phyloP scores from a whole-genome alignment of 129 eudicot genomes.

The Tagetes erecta region DNA sequence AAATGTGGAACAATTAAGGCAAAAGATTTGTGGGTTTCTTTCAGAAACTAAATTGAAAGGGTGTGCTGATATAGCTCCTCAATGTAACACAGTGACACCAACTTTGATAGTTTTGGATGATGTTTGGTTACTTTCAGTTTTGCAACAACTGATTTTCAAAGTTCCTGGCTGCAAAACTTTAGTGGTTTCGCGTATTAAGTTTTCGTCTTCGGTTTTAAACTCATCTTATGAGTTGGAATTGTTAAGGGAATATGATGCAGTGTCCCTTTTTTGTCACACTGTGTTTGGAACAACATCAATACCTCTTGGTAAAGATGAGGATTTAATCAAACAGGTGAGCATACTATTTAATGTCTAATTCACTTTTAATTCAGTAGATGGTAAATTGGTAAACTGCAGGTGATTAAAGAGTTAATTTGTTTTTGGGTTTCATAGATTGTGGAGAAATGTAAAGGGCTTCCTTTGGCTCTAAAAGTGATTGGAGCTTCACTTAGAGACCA shows the following conservation, averaged over 20 bases:
- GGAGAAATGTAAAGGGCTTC: conserved; percentile 83
- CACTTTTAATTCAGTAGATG: not conserved
- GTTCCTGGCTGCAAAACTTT: conserved; percentile 83
- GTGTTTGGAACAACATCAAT: conserved; percentile 60
- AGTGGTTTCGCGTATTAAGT: conserved; percentile 76
- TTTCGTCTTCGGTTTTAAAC: conserved; percentile 51
- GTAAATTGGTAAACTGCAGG: not conserved
- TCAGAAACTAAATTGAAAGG: conserved; percentile 39
- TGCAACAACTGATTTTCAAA: conserved; percentile 62
- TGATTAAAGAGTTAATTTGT: not conserved
- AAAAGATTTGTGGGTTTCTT: conserved; percentile 53
- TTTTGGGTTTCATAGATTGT: conserved; percentile 51
- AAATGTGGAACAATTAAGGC: conserved; percentile 60
- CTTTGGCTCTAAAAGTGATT: conserved; percentile 88
- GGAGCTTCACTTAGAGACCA: conserved; percentile 88
- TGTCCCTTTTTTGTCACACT: conserved; percentile 73
- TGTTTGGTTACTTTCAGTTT: conserved; percentile 77
- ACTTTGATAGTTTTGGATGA: conserved; percentile 76
- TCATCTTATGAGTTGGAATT: conserved; percentile 65
- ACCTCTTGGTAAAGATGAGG: conserved; percentile 47
- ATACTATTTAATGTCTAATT: not conserved
- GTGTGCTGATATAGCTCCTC: conserved; percentile 33
- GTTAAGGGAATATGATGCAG: conserved; percentile 65
- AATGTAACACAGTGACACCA: conserved; percentile 32
- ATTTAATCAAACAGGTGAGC: conserved; percentile 68